Conservation (phyloP, 75 land plant species). For the Sequoia sempervirens region DNA sequence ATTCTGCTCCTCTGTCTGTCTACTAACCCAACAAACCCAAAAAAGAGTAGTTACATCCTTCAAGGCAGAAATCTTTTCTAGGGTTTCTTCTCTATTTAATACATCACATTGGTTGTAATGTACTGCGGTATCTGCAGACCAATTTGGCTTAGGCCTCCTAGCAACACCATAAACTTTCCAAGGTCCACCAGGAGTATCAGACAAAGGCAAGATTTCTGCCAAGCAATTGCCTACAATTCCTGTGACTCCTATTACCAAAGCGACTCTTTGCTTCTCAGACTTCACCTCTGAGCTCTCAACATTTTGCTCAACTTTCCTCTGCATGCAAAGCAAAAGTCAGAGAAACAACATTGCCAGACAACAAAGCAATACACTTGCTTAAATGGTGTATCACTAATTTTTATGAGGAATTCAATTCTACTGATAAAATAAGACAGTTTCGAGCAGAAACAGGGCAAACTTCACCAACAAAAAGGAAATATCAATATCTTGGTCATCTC, state of each 20-base stretch:
- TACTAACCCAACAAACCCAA: conserved; percentile 48
- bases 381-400: background rate
- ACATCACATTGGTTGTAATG: conserved; percentile 56
- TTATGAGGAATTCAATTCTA: background rate
- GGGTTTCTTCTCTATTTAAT: conserved; percentile 33
- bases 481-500: background rate
- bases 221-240: too few species aligned
- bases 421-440: background rate
- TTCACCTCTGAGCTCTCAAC: background rate
- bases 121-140: conserved; percentile 16
- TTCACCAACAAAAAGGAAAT: background rate
- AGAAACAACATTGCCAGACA: background rate
- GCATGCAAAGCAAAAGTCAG: background rate
- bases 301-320: background rate
- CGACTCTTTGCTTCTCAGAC: conserved; percentile 18
- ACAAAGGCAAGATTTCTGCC: conserved; percentile 46
- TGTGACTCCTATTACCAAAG: conserved; percentile 19
- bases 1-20: background rate
- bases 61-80: conserved; percentile 46
- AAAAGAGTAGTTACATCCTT: conserved; percentile 76
- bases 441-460: background rate
- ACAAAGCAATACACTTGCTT: background rate
- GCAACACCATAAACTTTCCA: conserved; percentile 82
- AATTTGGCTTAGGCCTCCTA: conserved; percentile 31
- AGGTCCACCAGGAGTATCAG: conserved; percentile 67